Percentiles rank a stretch among this genome's conserved stretches.
These are phyloP conservation scores for Neonectria ditissima DNA, from an alignment of 2,329 filamentous ascomycete species.

Conservation along the genomic window DNA sequence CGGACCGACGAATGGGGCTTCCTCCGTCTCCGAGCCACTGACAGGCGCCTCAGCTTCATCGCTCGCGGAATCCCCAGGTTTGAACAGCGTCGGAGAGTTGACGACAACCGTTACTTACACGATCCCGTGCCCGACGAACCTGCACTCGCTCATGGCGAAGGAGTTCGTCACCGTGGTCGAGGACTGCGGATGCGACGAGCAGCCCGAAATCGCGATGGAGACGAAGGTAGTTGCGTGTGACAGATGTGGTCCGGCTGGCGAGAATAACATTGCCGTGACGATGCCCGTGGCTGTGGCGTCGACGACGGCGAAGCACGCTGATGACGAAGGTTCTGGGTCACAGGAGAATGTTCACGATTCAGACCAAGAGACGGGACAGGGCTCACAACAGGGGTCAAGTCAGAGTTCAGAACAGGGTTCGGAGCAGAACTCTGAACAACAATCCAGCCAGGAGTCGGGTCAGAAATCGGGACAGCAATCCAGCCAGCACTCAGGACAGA, in stretches of 20 bases:
- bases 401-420: background rate
- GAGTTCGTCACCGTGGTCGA: slow-evolving; percentile 50
- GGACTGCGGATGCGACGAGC: slow-evolving; percentile 35
- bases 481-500: background rate
- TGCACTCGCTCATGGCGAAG: slow-evolving; percentile 46
- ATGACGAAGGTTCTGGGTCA: background rate
- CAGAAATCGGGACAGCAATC: background rate
- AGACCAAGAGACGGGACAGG: too few relatives aligned
- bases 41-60: slow-evolving; percentile 3
- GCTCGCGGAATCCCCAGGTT: background rate
- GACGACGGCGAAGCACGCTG: background rate
- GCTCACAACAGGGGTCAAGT: too few relatives aligned
- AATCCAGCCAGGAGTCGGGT: too few relatives aligned
- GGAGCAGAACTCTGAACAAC: background rate
- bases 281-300: slow-evolving; percentile 33
- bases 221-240: slow-evolving; percentile 39
- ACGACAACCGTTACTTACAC: slow-evolving; percentile 42
- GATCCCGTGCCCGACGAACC: slow-evolving; percentile 48
- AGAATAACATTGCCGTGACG: slow-evolving; percentile 41
- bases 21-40: background rate
- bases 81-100: slow-evolving; percentile 5
- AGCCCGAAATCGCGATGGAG: slow-evolving; percentile 36
- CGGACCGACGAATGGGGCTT: too few relatives aligned
- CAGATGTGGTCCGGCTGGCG: slow-evolving; percentile 38
- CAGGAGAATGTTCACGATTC: background rate